A percentile compares a stretch with the other conserved stretches of the same genome.
Conservation (phyloP, 2,329 filamentous ascomycete species). For the Rhynchosporium graminicola region DNA sequence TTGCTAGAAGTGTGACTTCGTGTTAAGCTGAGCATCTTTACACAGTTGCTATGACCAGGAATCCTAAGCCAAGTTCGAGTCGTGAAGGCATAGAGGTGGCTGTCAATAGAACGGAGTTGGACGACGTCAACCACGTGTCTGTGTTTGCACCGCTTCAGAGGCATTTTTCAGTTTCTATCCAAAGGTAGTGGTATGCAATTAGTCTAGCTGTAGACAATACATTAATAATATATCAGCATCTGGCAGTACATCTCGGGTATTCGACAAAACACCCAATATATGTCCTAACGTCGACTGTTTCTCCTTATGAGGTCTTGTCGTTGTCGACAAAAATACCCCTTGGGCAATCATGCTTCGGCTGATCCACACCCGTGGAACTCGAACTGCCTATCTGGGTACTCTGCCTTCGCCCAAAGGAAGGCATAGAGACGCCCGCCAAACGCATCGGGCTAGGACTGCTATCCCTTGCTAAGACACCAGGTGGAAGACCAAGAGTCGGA, state of each 20-base stretch:
- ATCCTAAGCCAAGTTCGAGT: neutral
- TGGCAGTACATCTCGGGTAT: neutral
- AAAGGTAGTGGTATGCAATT: slow-evolving; percentile 5
- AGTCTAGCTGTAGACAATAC: neutral
- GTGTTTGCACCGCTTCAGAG: neutral
- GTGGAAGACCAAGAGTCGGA: slow-evolving; percentile 59
- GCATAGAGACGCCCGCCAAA: slow-evolving; percentile 28
- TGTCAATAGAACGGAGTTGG: neutral
- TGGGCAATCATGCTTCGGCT: slow-evolving; percentile 28
- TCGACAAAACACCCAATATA: neutral
- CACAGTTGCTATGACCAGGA: slow-evolving; percentile 12
- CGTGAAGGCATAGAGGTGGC: no score
- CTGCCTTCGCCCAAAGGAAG: slow-evolving; percentile 28
- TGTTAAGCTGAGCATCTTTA: neutral
- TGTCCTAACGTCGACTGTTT: neutral
- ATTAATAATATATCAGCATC: neutral
- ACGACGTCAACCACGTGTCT: neutral
- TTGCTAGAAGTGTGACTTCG: no score
- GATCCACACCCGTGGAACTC: slow-evolving; percentile 10
- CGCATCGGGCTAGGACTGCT: slow-evolving; percentile 34
- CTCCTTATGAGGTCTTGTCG: slow-evolving; percentile 14
- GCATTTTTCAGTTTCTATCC: neutral
- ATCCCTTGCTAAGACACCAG: slow-evolving; percentile 49
- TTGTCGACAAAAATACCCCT: slow-evolving; percentile 31
- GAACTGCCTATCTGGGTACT: slow-evolving; percentile 31